Percentiles rank a stretch among this genome's conserved stretches.
These are phyloP conservation scores for Suillus tomentosus DNA, from an alignment of 768 basidiomycete genomes.

Conservation along the genomic window DNA sequence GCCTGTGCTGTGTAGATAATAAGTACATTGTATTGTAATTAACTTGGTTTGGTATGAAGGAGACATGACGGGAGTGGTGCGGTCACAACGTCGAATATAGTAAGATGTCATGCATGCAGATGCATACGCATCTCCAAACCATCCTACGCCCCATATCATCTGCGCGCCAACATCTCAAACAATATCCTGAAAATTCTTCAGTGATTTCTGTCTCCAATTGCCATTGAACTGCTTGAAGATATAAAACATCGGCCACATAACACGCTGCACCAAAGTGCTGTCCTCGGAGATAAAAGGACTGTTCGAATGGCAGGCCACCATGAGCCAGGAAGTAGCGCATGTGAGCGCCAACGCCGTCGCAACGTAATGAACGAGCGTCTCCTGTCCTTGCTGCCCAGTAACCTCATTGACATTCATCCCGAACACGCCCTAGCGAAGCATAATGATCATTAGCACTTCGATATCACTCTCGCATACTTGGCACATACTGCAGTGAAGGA, in stretches of 20 bases:
- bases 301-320: constrained; percentile 48
- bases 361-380: constrained; percentile 40
- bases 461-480: background rate
- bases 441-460: constrained; percentile 12
- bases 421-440: constrained; percentile 30
- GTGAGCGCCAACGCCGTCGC: constrained; percentile 47
- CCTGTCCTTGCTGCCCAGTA: constrained; percentile 27
- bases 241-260: constrained; percentile 26
- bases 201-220: background rate
- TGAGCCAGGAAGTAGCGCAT: constrained; percentile 52
- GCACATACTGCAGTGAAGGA: constrained; percentile 39
- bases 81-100: background rate
- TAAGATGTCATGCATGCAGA: background rate
- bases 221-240: background rate
- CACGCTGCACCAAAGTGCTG: constrained; percentile 18
- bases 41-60: background rate
- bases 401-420: constrained; percentile 34
- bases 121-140: background rate
- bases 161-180: background rate
- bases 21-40: background rate
- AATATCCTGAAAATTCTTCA: background rate
- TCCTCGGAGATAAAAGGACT: constrained; percentile 13
- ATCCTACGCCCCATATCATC: background rate
- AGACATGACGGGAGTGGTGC: background rate
- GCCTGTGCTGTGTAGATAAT: too few species aligned